Base-by-base conservation (phyloP, 352 stramenopile species). In the Globisporangium paddicum region DNA sequence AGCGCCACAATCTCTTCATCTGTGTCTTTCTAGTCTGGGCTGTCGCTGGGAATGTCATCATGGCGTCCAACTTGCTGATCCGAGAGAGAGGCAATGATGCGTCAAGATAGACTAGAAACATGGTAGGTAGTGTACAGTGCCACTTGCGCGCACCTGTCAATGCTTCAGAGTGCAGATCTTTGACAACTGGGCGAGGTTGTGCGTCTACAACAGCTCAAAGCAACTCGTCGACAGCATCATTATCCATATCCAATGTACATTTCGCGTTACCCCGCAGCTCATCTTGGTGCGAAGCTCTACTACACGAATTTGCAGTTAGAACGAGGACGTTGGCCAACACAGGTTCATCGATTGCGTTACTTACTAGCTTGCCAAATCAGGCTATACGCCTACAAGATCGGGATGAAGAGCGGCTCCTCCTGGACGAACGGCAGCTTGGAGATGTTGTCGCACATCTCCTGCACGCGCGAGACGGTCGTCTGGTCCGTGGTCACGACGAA, bases 401-500 rank as follows among this genome's bases (percentile, higher is more conserved):
- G 84, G 44, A 93, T 72, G 63, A 86, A 91, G 38, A 93, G 77
- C 35, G 89, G 88, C 58, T 87, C 71, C 47, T 89, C 81, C 68
- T 92, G 73, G 30, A 92, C 87, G 65, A 97, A 97, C 16, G 82
- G 73, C 28, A 96, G 71, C 57, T 80, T 78, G 50, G 95, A 85
- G 66, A 98, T 90, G 66, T 96, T 88, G 47, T 86, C 72, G 60
- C 81, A 89, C 67, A 98, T 96, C 50, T 86, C 77, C 48, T 95
- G 77, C 52, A 98, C 90, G 54, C 86, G 79, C 42, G 87, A 93
- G 56, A 97, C 64, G 44, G 85, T 69, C 44, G 96, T 88, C 54
- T 90, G 87, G 64, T 99, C 95, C 1, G 95, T 99, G 34, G 96
- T 98, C 48, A 99, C 90, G 13, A 98, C 96, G 72, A 98, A 98